Percentiles rank a stretch among this genome's conserved stretches.
Evolutionary conservation across 176 grass and related monocot genomes (phyloP).

Genomic region (Alopecurus myosuroides): DNA sequence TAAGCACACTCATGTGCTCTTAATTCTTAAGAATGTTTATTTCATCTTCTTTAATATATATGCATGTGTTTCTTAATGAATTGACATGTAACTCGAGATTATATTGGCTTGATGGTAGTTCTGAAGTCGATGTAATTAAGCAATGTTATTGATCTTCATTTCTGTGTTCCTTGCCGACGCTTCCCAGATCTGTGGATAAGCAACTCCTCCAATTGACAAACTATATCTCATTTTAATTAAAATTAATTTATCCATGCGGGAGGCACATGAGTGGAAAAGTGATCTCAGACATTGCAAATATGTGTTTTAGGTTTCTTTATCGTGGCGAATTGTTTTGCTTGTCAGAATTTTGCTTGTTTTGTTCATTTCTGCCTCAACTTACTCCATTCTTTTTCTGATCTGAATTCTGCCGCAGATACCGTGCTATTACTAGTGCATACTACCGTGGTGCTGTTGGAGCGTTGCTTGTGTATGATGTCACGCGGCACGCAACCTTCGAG

Average conservation of each 20-base stretch:
- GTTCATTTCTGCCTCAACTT: not conserved
- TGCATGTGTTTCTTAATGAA: not conserved
- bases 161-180: not conserved
- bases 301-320: not conserved
- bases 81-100: not conserved
- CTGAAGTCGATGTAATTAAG: not conserved
- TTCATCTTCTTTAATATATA: not conserved
- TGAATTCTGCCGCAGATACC: conserved; percentile 51
- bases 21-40: not conserved
- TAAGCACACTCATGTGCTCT: not conserved
- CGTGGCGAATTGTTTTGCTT: not conserved
- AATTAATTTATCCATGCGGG: not conserved
- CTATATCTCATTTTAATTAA: not conserved
- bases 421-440: conserved; percentile 93
- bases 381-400: not conserved
- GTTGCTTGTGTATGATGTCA: conserved; percentile 79
- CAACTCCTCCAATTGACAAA: not conserved
- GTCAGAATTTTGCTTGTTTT: not conserved
- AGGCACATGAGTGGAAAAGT: not conserved
- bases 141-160: not conserved
- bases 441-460: conserved; percentile 87
- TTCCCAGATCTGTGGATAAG: not conserved
- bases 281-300: not conserved
- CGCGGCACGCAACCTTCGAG: conserved; percentile 71
- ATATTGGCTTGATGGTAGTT: not conserved